These are phyloP conservation scores for Miscanthus lutarioriparius DNA, from an alignment of 176 grass and related monocot genomes.

Conservation along the genomic window DNA sequence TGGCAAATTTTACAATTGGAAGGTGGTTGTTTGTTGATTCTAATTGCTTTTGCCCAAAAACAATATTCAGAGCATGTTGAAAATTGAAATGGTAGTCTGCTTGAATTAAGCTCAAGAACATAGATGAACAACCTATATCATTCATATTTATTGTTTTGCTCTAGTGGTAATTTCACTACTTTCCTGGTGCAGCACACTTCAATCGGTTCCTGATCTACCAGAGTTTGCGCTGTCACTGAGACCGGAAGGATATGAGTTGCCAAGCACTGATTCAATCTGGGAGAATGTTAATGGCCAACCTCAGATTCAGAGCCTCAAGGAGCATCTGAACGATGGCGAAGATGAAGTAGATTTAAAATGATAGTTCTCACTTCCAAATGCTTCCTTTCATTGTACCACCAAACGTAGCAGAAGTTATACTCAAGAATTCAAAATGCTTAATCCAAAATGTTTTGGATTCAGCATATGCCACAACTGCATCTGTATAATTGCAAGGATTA, in stretches of 20 bases:
- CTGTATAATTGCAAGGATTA: conserved; percentile 35
- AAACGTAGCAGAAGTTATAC: conserved; percentile 27
- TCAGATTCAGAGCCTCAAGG: conserved; percentile 84
- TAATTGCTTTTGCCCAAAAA: neutral
- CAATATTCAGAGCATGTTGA: neutral
- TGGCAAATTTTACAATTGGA: neutral
- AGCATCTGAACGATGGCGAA: conserved; percentile 70
- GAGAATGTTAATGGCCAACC: conserved; percentile 62
- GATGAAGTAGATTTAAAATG: conserved; percentile 44
- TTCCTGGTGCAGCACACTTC: conserved; percentile 55
- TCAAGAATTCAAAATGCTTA: neutral
- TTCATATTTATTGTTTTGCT: conserved; percentile 2
- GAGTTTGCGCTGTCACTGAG: conserved; percentile 83
- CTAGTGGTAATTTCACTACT: conserved; percentile 13
- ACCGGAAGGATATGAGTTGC: conserved; percentile 78
- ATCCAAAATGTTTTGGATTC: conserved; percentile 28
- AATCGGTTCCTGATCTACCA: conserved; percentile 82
- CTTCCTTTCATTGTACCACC: conserved; percentile 12
- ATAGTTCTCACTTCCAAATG: conserved; percentile 21
- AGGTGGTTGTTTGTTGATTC: neutral
- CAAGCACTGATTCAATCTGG: conserved; percentile 63
- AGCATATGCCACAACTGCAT: conserved; percentile 1
- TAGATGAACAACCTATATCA: neutral
- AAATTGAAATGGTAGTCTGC: neutral
- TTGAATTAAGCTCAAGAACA: conserved; percentile 5